Base-by-base conservation (phyloP, 2,329 filamentous ascomycete species). In the Penicillium griseofulvum region DNA sequence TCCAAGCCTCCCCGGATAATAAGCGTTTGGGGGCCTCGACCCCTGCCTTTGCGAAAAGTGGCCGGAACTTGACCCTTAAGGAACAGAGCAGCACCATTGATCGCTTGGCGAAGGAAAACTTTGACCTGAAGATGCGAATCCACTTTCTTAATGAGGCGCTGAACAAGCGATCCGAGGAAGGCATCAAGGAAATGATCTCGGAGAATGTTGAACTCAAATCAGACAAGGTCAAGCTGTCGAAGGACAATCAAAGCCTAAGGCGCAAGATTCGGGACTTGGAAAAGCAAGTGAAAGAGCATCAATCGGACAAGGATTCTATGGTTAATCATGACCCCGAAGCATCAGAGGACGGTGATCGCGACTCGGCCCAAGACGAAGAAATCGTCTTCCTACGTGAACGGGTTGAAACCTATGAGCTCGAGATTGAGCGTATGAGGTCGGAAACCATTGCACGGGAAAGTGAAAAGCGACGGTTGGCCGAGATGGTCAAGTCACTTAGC, bases 11-110 rank as follows among this genome's bases (percentile, higher is more conserved):
- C 10, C 79, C 82, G 8, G 89, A 85, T 53, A 89, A 85, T 53
- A 87, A 86, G 56, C 78, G 80, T 29, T 71, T 78, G 14, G 78
- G 79, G 4, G 75, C 78, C 9, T 80, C 81, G 26, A 80, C 80
- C 0, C 74, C 80, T 4, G 71, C 70, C 6, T 74, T 80, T 52
- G 77, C 78, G 29, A 80, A 84, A 41, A 80, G 81, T 42, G 86
- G 86, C 19, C 86, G 83, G 67, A 90, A 85, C 64, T 78, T 99
- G 74, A 97, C 94, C 0, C 78, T 99, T 38, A 97, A 97, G 72
- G 94, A 99, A 74, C 94, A 99, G 74, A 96, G 93, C 70, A 96
- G 89, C 74, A 97, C 93, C 14, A 97, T 99, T 61, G 94, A 99
- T 73, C 87, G 92, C 56, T 81, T 97, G 2, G 95, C 91, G 57